Evolutionary conservation across 768 basidiomycete species (phyloP), one percentile per base, ranked within the genome.

Genomic region (Lentinula sp.): DNA sequence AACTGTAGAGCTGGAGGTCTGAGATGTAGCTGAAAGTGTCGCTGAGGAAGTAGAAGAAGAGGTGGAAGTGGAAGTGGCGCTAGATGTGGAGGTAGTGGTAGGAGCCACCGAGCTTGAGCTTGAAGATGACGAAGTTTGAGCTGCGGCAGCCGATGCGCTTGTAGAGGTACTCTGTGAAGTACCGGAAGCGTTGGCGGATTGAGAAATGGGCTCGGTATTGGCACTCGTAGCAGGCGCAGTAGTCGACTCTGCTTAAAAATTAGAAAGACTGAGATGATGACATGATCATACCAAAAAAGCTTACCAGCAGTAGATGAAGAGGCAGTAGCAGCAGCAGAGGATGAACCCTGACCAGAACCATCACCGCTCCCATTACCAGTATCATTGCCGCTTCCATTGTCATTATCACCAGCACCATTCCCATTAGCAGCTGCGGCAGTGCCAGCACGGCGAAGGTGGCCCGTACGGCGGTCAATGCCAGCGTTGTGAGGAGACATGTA

Each of bases 401-500:
- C 39, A 51, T 51, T 23, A 43, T 20, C 39, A 37, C 55, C 28
- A 33, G 23, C 23, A 7, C 20, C 18, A 36, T 33, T 28, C 28
- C 23, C 56, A 23, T 39, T 13, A 48, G 43, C 23, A 33, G 28
- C 8, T 20, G 32, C 23, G 8, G 18, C 45, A 18, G 45, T 6
- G 18, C 37, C 35, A 50, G 57, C 45, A 50, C 41, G 43, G 18
- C 41, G 41, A 28, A 23, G 2, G 33, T 50, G 57, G 16, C 7
- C 37, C 33, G 18, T 35, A 46, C 37, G 43, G 18, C 48, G 57
- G 28, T 46, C 32, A 8, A 37, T 8, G 37, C 46, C 12, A 49
- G 45, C 16, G 45, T 48, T 59, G 57, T 48, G 45, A 36, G 49
- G 32, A 49, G 57, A 59, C 57, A 59, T 59, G 57, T 45, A 46